Base-by-base conservation (phyloP, 73 alveolate species). In the Tetrahymena thermophila region DNA sequence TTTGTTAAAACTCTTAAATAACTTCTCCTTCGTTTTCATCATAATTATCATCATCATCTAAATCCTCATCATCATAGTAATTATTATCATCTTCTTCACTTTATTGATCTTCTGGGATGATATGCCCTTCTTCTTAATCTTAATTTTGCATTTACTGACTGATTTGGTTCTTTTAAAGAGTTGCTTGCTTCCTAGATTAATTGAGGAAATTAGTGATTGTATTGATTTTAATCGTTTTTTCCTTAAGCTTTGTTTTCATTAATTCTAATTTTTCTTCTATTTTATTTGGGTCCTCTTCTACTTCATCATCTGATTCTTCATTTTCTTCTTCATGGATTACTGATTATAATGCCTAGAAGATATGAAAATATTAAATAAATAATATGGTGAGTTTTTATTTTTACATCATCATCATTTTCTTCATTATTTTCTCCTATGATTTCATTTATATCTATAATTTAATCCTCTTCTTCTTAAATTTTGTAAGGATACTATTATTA, bases 291-390 rank as follows among this genome's bases (percentile, higher is more conserved):
- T 93, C 85, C 31, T 44, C 95, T 84, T 93, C 96, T 10, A 31
- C 97, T 44, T 96, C 97, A 19, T 57, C 96, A 40, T 96, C 97
- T 85, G 85, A 94, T 96, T 96, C 97, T 57, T 96, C 98, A 93
- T 85, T 94, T 35, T 94, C 97, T 35, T 93, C 96, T 38, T 96
- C 98, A 35, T 96, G 71, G n/a, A 94, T 85, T 1, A 85, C 97
- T 9, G 55, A 94, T 94, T 94, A 43, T 85, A 40, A 34, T 85
- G 85, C 85, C 94, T 94, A 35, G 8, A 16, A 28, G 6, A 25
- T 85, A 28, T n/a, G 1, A 56, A 44, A 50, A 94, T 5, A n/a
- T 38, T 34, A 37, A 31, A 23, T 6, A 28, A 94, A 15, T 0
- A 71, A 71, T 9, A 10, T 19, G 13, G 35, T 16, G 35, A 57